phyloP scores from a whole-genome alignment of 345 rosid species.

The Salix exigua region DNA sequence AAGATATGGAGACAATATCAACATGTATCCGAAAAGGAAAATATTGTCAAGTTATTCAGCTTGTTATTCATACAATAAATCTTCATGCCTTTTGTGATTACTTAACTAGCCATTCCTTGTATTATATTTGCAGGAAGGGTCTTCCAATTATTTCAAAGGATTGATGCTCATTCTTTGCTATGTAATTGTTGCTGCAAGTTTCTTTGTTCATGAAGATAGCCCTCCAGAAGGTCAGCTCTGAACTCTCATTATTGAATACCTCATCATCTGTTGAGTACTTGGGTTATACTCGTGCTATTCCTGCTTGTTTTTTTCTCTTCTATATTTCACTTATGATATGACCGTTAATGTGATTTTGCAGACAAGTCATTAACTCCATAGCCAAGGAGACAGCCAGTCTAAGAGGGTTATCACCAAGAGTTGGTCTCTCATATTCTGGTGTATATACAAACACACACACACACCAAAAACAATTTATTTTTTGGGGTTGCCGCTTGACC shows the following conservation, averaged over 20 bases:
- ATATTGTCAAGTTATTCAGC: background rate
- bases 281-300: background rate
- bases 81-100: background rate
- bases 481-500: background rate
- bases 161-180: constrained; percentile 79
- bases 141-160: constrained; percentile 80
- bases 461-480: background rate
- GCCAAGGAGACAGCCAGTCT: background rate
- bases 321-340: background rate
- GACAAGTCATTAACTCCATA: constrained; percentile 18
- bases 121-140: constrained; percentile 55
- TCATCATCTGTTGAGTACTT: background rate
- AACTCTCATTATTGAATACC: background rate
- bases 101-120: background rate
- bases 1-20: background rate
- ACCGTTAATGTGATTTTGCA: constrained; percentile 20
- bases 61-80: background rate
- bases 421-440: constrained; percentile 3
- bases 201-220: constrained; percentile 71
- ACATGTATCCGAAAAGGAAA: background rate
- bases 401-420: constrained; percentile 4
- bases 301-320: background rate
- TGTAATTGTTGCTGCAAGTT: constrained; percentile 70
- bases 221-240: constrained; percentile 1
- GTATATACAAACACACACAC: constrained; percentile 20